Evolutionary conservation across 257 asterid species (phyloP).

Genomic region (Orobanche coerulescens): DNA sequence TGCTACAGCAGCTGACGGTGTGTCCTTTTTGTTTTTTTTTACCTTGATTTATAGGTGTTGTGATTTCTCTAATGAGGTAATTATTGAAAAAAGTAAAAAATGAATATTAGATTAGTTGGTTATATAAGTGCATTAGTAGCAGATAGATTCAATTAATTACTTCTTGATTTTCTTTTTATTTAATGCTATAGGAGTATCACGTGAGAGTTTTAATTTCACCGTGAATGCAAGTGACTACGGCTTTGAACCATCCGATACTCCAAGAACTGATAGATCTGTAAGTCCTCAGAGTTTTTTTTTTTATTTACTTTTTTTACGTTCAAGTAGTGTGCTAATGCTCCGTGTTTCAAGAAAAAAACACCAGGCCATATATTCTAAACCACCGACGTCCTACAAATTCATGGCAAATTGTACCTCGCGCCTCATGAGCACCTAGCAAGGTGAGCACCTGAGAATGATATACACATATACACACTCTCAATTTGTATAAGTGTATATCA

Average conservation of each 20-base stretch:
- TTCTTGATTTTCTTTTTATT: background rate
- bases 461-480: too few relatives aligned
- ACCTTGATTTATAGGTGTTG: background rate
- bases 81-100: background rate
- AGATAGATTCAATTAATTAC: background rate
- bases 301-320: background rate
- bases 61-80: background rate
- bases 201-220: conserved; percentile 61
- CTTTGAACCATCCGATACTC: conserved; percentile 87
- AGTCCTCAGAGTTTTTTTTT: conserved; percentile 18
- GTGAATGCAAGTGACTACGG: conserved; percentile 77
- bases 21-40: conserved; percentile 9
- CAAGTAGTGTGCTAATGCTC: background rate
- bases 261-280: conserved; percentile 97
- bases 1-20: conserved; percentile 64
- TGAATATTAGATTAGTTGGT: background rate
- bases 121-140: background rate
- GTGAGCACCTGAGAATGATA: too few relatives aligned
- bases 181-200: conserved; percentile 63
- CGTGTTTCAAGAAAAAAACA: background rate
- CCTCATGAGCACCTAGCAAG: too few relatives aligned
- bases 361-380: background rate
- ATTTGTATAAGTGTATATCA: too few relatives aligned
- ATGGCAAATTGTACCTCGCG: too few relatives aligned
- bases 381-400: background rate